phyloP scores from a whole-genome alignment of 2,329 filamentous ascomycete genomes.

The Catunica adiposa region DNA sequence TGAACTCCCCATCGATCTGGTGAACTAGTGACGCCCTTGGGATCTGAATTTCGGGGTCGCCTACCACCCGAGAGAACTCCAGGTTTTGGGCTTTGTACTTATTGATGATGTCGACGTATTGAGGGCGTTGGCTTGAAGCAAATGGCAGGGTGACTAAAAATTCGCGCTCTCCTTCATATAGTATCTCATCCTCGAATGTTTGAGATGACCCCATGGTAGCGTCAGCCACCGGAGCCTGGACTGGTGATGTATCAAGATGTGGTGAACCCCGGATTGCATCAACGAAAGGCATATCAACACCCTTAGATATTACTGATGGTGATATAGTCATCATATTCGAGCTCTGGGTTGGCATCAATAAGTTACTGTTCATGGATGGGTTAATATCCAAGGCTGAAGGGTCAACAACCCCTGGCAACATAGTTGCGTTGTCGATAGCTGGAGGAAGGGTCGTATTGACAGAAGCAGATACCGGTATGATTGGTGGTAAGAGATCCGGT shows the following conservation, averaged over 20 bases:
- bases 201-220: slow-evolving; percentile 6
- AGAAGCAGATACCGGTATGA: slow-evolving; percentile 18
- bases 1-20: slow-evolving; percentile 36
- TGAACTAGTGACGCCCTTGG: slow-evolving; percentile 26
- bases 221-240: slow-evolving; percentile 7
- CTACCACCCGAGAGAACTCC: slow-evolving; percentile 29
- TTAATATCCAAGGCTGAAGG: slow-evolving; percentile 22
- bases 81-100: slow-evolving; percentile 28
- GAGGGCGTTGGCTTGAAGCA: slow-evolving; percentile 32
- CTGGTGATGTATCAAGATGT: slow-evolving; percentile 11
- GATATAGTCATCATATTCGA: slow-evolving; percentile 20
- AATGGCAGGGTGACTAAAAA: slow-evolving; percentile 41
- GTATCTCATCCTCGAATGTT: slow-evolving; percentile 1
- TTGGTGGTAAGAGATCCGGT: background rate
- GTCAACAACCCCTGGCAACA: slow-evolving; percentile 11
- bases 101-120: slow-evolving; percentile 34
- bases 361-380: slow-evolving; percentile 5
- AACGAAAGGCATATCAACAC: slow-evolving; percentile 16
- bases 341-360: slow-evolving; percentile 7
- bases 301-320: slow-evolving; percentile 24
- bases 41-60: slow-evolving; percentile 22
- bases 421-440: background rate
- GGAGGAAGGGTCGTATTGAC: slow-evolving; percentile 10
- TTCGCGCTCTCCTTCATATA: slow-evolving; percentile 22
- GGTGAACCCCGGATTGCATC: slow-evolving; percentile 7